Evolutionary conservation across 2,329 filamentous ascomycete species (phyloP), one percentile per base, ranked within the genome.

Genomic region (Xylariaceae sp.): DNA sequence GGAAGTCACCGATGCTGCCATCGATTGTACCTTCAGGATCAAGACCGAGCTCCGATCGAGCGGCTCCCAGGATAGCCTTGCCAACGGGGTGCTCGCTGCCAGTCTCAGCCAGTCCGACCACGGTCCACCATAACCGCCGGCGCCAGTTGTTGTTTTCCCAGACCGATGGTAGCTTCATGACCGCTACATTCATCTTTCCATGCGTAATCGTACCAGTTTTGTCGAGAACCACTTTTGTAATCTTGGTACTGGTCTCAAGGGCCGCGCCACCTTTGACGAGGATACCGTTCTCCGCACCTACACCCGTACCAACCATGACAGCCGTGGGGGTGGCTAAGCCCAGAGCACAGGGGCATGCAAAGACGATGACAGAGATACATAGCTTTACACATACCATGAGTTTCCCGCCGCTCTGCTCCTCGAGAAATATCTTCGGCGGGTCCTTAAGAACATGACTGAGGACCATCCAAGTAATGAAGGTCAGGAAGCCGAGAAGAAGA

Each of bases 281-380:
- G 67, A 99, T 99, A 23, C 94, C 94, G 67, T 96, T 88, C 74
- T 97, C 90, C 2, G 94, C 94, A 54, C 94, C 94, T 37, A 97
- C 87, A 60, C 94, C 94, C n/a, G 94, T 97, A 49, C 94, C 94
- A 35, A 99, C 94, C 94, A 99, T 97, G 72, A 99, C 92, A 2
- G 94, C 94, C 0, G 94, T 99, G 2, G 94, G 94, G 1, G 94
- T 97, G 23, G 92, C 92, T 15, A 99, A 82, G 58, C 94, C 94
- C n/a, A 99, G 84, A 1, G 94, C 94, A 71, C 94, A 99, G 15
- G 94, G 94, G 71, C 94, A 99, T 3, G 94, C 94, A 73, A 99
- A 97, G 17, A 97, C 94, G 70, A 99, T 96, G 66, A 99, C 94
- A 0, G 94, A 96, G 67, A 99, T 99, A 75, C 94, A 97, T 13